These are phyloP conservation scores for Saturnispora zaruensis DNA, from an alignment of 805 yeast species.

Conservation along the genomic window DNA sequence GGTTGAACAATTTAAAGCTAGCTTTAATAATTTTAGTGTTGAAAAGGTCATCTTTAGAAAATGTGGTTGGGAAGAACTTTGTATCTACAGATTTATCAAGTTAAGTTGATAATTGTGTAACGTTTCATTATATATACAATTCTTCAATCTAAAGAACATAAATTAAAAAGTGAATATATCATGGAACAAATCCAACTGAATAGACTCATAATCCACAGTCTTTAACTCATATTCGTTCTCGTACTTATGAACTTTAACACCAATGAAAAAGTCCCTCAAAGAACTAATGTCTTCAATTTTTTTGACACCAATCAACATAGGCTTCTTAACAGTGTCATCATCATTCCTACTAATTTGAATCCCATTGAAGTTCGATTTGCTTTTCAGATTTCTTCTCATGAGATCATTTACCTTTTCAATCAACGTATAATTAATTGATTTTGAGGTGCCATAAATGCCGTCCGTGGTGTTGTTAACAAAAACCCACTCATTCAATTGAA, in stretches of 20 bases:
- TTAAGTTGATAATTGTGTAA: neutral
- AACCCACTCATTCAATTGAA: constrained; percentile 76
- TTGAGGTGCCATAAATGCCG: constrained; percentile 21
- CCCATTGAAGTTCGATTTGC: neutral
- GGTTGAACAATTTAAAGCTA: constrained; percentile 34
- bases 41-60: constrained; percentile 53
- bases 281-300: constrained; percentile 34
- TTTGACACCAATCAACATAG: constrained; percentile 39
- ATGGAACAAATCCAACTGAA: constrained; percentile 46
- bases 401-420: constrained; percentile 27
- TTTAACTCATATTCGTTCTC: constrained; percentile 55
- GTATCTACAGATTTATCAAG: constrained; percentile 56
- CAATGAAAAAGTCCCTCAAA: constrained; percentile 57
- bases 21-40: constrained; percentile 39
- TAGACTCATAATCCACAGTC: constrained; percentile 33
- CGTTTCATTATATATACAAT: neutral
- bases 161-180: constrained; percentile 36
- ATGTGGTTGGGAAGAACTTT: constrained; percentile 94
- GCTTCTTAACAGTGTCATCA: constrained; percentile 24
- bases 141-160: neutral
- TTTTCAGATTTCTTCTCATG: neutral
- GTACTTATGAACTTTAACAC: constrained; percentile 53
- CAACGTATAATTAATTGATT: constrained; percentile 26
- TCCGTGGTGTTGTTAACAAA: constrained; percentile 55
- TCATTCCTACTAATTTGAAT: neutral